Evolutionary conservation across 1,284 basidiomycete species (phyloP).

Genomic region (Phellinidium pouzarii): DNA sequence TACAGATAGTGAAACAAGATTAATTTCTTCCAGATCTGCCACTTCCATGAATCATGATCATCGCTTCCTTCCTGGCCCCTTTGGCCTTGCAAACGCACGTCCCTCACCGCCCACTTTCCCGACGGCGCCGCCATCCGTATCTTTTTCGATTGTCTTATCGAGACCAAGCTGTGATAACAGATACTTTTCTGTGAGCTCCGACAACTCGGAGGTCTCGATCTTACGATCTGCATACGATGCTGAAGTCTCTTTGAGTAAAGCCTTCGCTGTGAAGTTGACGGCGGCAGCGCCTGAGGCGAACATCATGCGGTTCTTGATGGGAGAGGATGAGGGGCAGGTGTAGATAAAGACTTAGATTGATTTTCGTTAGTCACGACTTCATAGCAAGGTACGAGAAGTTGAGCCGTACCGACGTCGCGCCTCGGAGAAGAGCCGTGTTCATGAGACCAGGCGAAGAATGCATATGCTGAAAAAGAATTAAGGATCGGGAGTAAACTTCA

Average conservation of each 20-base stretch:
- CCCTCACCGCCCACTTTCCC: slow-evolving; percentile 13
- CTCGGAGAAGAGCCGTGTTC: slow-evolving; percentile 31
- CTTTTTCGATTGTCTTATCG: slow-evolving; percentile 11
- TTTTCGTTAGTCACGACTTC: slow-evolving; percentile 17
- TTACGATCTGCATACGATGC: slow-evolving; percentile 47
- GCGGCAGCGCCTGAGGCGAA: slow-evolving; percentile 67
- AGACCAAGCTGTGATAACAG: slow-evolving; percentile 51
- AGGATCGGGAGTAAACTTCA: slow-evolving; percentile 4
- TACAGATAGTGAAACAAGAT: not conserved
- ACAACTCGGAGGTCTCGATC: slow-evolving; percentile 78
- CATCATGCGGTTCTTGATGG: slow-evolving; percentile 80
- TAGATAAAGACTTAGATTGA: slow-evolving; percentile 70
- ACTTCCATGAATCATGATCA: not conserved
- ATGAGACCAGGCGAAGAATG: slow-evolving; percentile 70
- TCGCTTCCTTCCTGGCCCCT: slow-evolving; percentile 25
- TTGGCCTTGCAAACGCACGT: slow-evolving; percentile 25
- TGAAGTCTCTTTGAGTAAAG: slow-evolving; percentile 37
- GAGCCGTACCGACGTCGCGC: slow-evolving; percentile 51
- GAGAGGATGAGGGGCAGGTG: slow-evolving; percentile 73
- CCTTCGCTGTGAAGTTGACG: slow-evolving; percentile 51
- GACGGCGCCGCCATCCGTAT: not conserved
- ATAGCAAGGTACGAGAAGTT: not conserved
- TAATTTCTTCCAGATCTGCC: not conserved
- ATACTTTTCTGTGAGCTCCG: slow-evolving; percentile 60
- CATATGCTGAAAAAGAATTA: slow-evolving; percentile 44